These are phyloP conservation scores for Microstegium vimineum DNA, from an alignment of 176 grass and related monocot species.

Conservation along the genomic window DNA sequence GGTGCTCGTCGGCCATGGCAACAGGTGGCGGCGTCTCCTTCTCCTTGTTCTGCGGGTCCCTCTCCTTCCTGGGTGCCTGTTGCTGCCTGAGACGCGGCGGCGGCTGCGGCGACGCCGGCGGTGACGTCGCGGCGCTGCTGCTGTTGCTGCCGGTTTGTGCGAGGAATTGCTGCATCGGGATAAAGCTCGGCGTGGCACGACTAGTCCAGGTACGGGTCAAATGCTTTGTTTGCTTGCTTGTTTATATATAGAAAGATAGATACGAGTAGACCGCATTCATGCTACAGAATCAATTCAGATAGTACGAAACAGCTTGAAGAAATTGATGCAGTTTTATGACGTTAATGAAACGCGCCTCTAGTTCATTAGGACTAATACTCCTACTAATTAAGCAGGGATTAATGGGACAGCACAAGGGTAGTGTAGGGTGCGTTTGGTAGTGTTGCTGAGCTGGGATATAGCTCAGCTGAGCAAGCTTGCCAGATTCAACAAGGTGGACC, in stretches of 20 bases:
- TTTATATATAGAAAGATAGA: not conserved
- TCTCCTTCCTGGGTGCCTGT: slow-evolving; percentile 14
- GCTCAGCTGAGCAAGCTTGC: no score
- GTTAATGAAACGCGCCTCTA: no score
- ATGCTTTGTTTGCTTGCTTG: no score
- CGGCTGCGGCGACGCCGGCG: slow-evolving; percentile 22
- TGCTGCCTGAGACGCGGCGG: slow-evolving; percentile 11
- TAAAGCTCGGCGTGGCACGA: not conserved
- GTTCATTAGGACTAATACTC: no score
- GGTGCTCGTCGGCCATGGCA: slow-evolving; percentile 37
- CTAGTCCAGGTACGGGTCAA: not conserved
- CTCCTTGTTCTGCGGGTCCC: not conserved
- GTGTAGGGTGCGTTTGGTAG: no score
- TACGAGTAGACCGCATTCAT: no score
- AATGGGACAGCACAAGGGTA: no score
- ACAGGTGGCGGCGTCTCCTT: not conserved
- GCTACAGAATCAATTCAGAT: not conserved
- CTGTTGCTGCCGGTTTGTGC: slow-evolving; percentile 12
- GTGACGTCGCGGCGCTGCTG: not conserved
- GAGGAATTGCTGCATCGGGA: slow-evolving; percentile 40
- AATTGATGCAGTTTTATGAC: not conserved
- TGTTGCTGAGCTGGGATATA: no score
- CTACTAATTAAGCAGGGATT: no score
- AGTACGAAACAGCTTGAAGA: not conserved
- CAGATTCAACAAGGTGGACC: no score